These are phyloP conservation scores for Neonectria punicea DNA, from an alignment of 2,329 filamentous ascomycete species.

Conservation along the genomic window DNA sequence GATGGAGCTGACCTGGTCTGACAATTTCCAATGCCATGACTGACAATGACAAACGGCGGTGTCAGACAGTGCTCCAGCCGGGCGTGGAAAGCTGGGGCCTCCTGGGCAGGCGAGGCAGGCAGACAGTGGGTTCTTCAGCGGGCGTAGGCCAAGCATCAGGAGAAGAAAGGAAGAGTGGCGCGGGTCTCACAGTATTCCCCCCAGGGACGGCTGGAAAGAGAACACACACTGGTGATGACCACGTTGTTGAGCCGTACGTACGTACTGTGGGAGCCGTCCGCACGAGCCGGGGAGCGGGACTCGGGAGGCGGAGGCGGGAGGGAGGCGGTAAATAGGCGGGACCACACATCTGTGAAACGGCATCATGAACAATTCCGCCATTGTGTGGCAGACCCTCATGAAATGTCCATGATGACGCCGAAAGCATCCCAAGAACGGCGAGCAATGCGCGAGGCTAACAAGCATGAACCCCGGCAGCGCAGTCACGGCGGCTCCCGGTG, in stretches of 20 bases:
- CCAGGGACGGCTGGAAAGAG: background rate
- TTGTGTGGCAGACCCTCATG: slow-evolving; percentile 22
- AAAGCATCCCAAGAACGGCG: slow-evolving; percentile 17
- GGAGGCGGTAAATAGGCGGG: slow-evolving; percentile 7
- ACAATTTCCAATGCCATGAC: slow-evolving; percentile 26
- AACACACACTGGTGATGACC: slow-evolving; percentile 14
- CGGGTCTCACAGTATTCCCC: background rate
- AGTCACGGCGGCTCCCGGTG: slow-evolving; percentile 33
- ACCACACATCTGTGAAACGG: slow-evolving; percentile 19
- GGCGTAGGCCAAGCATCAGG: slow-evolving; percentile 26
- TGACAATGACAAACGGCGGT: slow-evolving; percentile 35
- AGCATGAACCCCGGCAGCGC: slow-evolving; percentile 28
- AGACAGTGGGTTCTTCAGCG: slow-evolving; percentile 26
- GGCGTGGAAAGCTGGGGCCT: slow-evolving; percentile 26
- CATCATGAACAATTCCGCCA: slow-evolving; percentile 34
- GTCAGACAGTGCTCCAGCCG: slow-evolving; percentile 25
- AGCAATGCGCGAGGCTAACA: slow-evolving; percentile 27
- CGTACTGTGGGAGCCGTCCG: background rate
- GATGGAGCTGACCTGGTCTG: slow-evolving; percentile 31
- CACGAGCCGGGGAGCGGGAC: slow-evolving; percentile 1
- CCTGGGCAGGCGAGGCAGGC: slow-evolving; percentile 20
- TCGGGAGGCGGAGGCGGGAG: slow-evolving; percentile 8
- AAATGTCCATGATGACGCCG: slow-evolving; percentile 22
- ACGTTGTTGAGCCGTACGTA: background rate
- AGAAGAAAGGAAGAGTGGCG: slow-evolving; percentile 21